Base-by-base conservation (phyloP, 495 filamentous ascomycete genomes). In the Viridothelium virens region DNA sequence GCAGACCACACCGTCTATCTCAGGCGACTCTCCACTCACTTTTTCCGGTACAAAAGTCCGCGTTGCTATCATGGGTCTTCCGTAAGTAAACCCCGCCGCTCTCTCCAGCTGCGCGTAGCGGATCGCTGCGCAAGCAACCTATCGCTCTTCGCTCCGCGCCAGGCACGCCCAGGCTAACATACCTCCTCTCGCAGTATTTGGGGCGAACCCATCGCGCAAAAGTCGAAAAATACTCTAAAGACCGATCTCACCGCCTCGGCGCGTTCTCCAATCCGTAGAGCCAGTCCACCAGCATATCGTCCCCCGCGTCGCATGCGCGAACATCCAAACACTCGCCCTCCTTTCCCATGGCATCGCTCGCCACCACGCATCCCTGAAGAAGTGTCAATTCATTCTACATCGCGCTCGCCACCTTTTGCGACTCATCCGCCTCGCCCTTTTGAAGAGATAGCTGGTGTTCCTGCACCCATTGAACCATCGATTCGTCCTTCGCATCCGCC, bases 251-350 rank as follows among this genome's bases (percentile, higher is more conserved):
- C 87, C 56, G 83, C 87, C 50, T 79, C 80, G 66, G 78, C 84
- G 69, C 88, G 91, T 71, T 92, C 90, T 34, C 73, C 86, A 6
- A 95, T 95, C 69, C 86, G 90, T 65, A 39, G 68, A 16, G 50
- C 62, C n/a, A 9, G 84, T 87, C 70, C 77, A 80, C 71, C 66
- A 74, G 76, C 62, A 70, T 80, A 65, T 82, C 69, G 69, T 59
- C 64, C 62, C 65, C 53, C 61, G 68, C 59, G 53, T 31, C 25
- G 31, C 53, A 33, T 59, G 7, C 25, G 31, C 53, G 53, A 59
- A 11, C 9, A 34, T 14, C 53, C 9, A 14, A 33, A 6, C 31
- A 18, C 53, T 36, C 53, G 31, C 18, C 53, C 31, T 18, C 5
- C 25, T 59, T 7, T 7, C 25, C 53, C 53, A 18, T 34, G 25